Base-by-base conservation (phyloP, 306 rosid genomes). In the Quercus gilva region DNA sequence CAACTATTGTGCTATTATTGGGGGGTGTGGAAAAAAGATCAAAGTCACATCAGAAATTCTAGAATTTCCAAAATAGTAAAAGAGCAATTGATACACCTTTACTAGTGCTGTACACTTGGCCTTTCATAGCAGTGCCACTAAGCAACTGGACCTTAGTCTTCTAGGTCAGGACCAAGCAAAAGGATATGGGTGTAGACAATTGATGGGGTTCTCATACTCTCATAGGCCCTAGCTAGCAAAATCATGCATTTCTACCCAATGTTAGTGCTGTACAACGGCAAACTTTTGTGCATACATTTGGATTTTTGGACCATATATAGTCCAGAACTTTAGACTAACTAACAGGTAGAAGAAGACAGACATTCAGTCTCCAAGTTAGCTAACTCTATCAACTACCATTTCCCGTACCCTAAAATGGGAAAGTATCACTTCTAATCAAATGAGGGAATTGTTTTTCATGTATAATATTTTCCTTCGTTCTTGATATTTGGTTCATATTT, bases 211-310 rank as follows among this genome's bases (percentile, higher is more conserved):
- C 10, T 37, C 43, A 37, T 1, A 37, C 43, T 6, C 43, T 37
- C 43, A 37, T 37, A 37, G 43, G 10, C 43, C 43, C 0, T 37
- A 6, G 5, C 45, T 23, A 9, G 52, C 69, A 31, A 74, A 75
- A 73, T 57, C 71, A 76, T 55, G 69, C 63, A 70, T 74, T 74
- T 71, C 80, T 6, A 73, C 78, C 79, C 82, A 63, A 51, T 74
- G 69, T 71, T 73, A 76, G 89, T 90, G 89, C 87, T 85, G 77
- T 80, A 85, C 91, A 86, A 74, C 85, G 86, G 81, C 80, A 77
- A 45, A 15, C 21, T 80, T 74, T 9, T 18, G 26, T 67, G 29
- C 15, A 57, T 63, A 9, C 64, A 20, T 20, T 21, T 21, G 26
- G 64, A 20, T 4, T 20, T 20, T 21, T 21, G 26, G 64, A 20